Base-by-base conservation (phyloP, 2,329 filamentous ascomycete genomes). In the Anthostomella pinea region DNA sequence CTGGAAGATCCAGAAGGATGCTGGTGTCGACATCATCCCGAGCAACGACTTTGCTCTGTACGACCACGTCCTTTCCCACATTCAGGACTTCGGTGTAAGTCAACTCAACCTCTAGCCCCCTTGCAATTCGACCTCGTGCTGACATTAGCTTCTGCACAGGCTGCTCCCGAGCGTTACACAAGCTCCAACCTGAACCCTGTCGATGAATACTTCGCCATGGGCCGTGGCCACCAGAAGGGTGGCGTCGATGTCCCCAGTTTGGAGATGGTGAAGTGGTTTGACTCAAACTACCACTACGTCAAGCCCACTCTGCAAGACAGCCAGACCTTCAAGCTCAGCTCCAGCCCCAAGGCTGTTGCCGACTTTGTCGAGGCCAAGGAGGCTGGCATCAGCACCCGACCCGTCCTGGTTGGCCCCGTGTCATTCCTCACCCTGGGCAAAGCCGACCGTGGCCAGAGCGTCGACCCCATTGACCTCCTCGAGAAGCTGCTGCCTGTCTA, bases 241-340 rank as follows among this genome's bases (percentile, higher is more conserved):
- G 81, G 87, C 68, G 78, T 97, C 57, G 93, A 98, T 69, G 93
- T 97, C 53, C 88, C 91, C 57, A 80, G 78, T 62, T 75, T 95
- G 70, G 93, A 98, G 80, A 98, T 98, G 93, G 93, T 98, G 60
- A 98, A 98, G 80, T 98, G 93, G 93, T 98, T 98, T 66, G 93
- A 98, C 79, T 95, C 89, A 53, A 98, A 98, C 85, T 98, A 98
- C 84, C 93, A 97, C 81, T 98, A 98, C 70, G 93, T 97, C 74
- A 97, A 97, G 83, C 93, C 93, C 51, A 96, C 93, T 48, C 81
- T 98, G 54, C 89, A 96, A 73, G 84, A 96, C 74, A 85, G 87
- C 79, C 93, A 98, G 81, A 83, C 79, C 63, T 98, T 98, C 83
- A 90, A 85, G 72, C 87, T 98, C 48, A 70, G 77, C 46, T 72